These are phyloP conservation scores for Sugiyamaella smithiae DNA, from an alignment of 805 yeast species.

Conservation along the genomic window DNA sequence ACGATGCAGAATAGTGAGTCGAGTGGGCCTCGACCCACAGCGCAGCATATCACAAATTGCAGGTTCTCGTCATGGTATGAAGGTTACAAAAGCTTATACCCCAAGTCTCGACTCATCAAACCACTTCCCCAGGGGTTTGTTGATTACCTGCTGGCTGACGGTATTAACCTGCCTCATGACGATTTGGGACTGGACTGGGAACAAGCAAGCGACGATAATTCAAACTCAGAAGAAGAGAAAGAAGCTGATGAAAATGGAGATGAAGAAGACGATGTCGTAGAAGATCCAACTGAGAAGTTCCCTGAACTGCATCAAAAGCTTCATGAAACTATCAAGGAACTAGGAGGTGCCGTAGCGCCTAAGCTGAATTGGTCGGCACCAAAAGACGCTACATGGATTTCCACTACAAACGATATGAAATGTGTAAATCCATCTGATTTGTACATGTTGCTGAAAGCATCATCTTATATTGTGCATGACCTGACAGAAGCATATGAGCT, in stretches of 20 bases:
- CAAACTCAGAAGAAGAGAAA: slow-evolving; percentile 30
- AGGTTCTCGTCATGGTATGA: slow-evolving; percentile 60
- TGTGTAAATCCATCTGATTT: slow-evolving; percentile 73
- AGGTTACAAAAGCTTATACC: slow-evolving; percentile 46
- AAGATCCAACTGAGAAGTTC: slow-evolving; percentile 52
- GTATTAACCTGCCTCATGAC: slow-evolving; percentile 58
- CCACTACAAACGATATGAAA: slow-evolving; percentile 69
- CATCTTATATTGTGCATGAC: slow-evolving; percentile 86
- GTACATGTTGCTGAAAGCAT: slow-evolving; percentile 76
- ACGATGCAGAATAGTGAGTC: too few relatives aligned
- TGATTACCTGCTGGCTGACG: slow-evolving; percentile 62
- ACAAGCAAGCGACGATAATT: slow-evolving; percentile 43
- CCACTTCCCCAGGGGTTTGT: slow-evolving; percentile 60
- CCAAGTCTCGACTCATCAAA: slow-evolving; percentile 51
- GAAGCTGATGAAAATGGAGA: slow-evolving; percentile 27
- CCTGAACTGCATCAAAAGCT: slow-evolving; percentile 58
- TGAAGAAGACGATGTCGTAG: slow-evolving; percentile 19
- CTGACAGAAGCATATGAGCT: slow-evolving; percentile 66
- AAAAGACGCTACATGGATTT: slow-evolving; percentile 89
- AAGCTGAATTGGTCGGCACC: slow-evolving; percentile 98
- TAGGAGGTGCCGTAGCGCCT: slow-evolving; percentile 67
- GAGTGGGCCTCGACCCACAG: slow-evolving; percentile 18
- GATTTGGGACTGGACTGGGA: slow-evolving; percentile 53
- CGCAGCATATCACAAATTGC: slow-evolving; percentile 48
- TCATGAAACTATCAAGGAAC: slow-evolving; percentile 42